phyloP scores from a whole-genome alignment of 345 rosid genomes.

The Linum tenue region DNA sequence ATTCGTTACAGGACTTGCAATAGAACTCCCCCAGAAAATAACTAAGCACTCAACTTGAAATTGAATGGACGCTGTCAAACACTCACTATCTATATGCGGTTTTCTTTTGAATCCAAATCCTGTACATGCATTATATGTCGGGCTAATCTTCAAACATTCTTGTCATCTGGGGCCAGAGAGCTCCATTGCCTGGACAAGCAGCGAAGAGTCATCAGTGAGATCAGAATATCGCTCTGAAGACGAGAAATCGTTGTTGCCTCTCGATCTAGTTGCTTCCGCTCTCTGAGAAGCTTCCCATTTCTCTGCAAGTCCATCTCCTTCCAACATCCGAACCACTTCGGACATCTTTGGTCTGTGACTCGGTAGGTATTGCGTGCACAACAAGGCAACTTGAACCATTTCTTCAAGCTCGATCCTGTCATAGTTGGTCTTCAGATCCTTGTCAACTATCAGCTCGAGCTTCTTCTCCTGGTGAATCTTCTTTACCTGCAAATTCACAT shows the following conservation, averaged over 20 bases:
- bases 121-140: conserved; percentile 21
- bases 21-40: conserved; percentile 8
- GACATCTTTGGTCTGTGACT: conserved; percentile 87
- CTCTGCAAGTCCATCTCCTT: conserved; percentile 93
- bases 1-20: conserved; percentile 2
- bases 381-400: conserved; percentile 75
- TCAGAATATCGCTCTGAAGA: conserved; percentile 75
- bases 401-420: conserved; percentile 74
- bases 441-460: conserved; percentile 74
- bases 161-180: conserved; percentile 90
- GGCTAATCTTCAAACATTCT: not conserved
- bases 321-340: conserved; percentile 87
- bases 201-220: conserved; percentile 75
- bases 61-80: conserved; percentile 3
- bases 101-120: conserved; percentile 22
- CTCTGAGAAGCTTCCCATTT: conserved; percentile 96
- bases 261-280: conserved; percentile 47
- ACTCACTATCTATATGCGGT: conserved; percentile 15
- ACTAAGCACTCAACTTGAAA: conserved; percentile 14
- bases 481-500: conserved; percentile 47
- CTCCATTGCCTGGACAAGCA: conserved; percentile 82
- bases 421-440: conserved; percentile 62
- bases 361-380: conserved; percentile 79
- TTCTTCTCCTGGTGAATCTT: conserved; percentile 85
- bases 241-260: conserved; percentile 58